Conservation (phyloP, 1,139 yeast species). For the Protomyces arabidopsidicola region DNA sequence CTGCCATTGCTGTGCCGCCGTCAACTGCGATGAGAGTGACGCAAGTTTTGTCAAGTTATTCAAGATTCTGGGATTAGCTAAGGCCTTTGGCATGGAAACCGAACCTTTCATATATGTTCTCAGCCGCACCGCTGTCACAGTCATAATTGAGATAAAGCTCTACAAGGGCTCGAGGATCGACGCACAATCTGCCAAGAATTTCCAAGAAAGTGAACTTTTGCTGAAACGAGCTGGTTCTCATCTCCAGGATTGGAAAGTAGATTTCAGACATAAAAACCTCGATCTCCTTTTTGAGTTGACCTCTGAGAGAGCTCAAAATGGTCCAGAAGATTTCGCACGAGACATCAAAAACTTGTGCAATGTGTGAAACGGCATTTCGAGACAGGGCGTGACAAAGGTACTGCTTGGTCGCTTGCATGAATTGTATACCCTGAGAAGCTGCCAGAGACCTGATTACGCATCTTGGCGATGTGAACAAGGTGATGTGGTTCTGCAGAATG, state of each 20-base stretch:
- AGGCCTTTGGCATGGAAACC: constrained; percentile 49
- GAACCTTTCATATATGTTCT: constrained; percentile 70
- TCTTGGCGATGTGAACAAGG: constrained; percentile 63
- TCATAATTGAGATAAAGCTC: constrained; percentile 94
- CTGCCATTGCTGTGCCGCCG: constrained; percentile 60
- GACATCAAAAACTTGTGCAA: constrained; percentile 88
- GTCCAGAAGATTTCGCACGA: constrained; percentile 92
- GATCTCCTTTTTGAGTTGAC: constrained; percentile 84
- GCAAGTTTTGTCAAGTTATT: constrained; percentile 38
- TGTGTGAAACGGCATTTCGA: constrained; percentile 86
- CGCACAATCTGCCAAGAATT: constrained; percentile 71
- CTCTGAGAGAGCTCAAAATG: constrained; percentile 71
- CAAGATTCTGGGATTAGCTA: constrained; percentile 17
- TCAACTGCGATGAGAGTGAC: constrained; percentile 62
- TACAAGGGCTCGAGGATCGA: constrained; percentile 83
- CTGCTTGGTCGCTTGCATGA: constrained; percentile 78
- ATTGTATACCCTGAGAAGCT: constrained; percentile 56
- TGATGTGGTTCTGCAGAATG: constrained; percentile 77
- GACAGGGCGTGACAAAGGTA: constrained; percentile 77
- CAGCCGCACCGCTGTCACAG: constrained; percentile 70
- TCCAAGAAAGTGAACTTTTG: constrained; percentile 83
- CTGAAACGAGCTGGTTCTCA: constrained; percentile 85
- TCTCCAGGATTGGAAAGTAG: constrained; percentile 87
- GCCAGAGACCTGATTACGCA: constrained; percentile 57
- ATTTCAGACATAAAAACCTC: constrained; percentile 92